Evolutionary conservation across 352 stramenopile genomes (phyloP).

Genomic region (Saprolegnia diclina): DNA sequence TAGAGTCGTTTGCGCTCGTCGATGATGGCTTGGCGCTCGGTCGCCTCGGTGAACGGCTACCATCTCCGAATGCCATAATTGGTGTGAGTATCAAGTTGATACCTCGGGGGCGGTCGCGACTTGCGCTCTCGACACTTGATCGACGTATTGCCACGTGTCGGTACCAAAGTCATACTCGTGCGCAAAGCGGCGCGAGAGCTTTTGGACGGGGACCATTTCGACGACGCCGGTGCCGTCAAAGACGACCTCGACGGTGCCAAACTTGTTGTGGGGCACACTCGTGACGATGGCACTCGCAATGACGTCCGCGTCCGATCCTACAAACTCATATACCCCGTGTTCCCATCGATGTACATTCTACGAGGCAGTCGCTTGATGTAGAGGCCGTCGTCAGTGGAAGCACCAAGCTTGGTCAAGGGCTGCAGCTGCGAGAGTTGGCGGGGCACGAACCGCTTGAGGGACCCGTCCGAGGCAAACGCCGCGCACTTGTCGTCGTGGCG

Average conservation of each 20-base stretch:
- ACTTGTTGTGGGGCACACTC: conserved; percentile 45
- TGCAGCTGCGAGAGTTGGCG: conserved; percentile 68
- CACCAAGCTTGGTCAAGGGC: conserved; percentile 34
- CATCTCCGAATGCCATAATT: conserved; percentile 43
- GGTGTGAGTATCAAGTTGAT: conserved; percentile 32
- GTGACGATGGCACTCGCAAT: conserved; percentile 55
- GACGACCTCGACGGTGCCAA: conserved; percentile 51
- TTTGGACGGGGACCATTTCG: conserved; percentile 48
- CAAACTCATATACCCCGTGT: background rate
- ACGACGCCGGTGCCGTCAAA: conserved; percentile 47
- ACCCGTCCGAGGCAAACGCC: conserved; percentile 61
- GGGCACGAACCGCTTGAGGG: conserved; percentile 70
- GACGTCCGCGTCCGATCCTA: conserved; percentile 35
- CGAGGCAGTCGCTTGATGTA: conserved; percentile 23
- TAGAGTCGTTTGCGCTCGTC: conserved; percentile 38
- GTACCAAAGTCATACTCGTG: conserved; percentile 35
- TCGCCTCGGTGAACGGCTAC: conserved; percentile 27
- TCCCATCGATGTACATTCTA: background rate
- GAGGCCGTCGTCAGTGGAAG: conserved; percentile 28
- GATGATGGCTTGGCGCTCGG: conserved; percentile 39
- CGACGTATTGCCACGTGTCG: conserved; percentile 36
- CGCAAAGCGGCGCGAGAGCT: conserved; percentile 58
- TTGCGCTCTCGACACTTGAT: conserved; percentile 29
- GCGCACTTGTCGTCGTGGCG: conserved; percentile 65
- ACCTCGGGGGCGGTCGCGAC: background rate